Conservation (phyloP, 1,284 basidiomycete species). For the Sphaerobolus stellatus region DNA sequence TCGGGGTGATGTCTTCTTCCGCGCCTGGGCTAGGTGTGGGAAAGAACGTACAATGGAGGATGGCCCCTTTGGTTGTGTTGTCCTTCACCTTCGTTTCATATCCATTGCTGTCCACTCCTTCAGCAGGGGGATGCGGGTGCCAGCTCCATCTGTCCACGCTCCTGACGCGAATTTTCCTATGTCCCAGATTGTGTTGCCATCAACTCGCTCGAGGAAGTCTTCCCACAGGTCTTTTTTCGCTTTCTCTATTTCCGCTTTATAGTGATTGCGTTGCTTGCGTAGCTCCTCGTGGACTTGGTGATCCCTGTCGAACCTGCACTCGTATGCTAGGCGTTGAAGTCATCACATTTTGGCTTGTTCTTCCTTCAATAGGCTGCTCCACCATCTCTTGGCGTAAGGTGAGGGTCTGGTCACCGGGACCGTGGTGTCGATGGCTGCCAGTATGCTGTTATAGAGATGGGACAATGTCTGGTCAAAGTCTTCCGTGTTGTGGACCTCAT, state of each 20-base stretch:
- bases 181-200: neutral
- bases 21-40: no score
- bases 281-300: neutral
- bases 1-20: neutral
- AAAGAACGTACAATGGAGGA: neutral
- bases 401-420: neutral
- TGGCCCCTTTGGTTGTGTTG: neutral
- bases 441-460: neutral
- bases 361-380: neutral
- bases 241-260: neutral
- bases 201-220: neutral
- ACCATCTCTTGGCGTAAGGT: neutral
- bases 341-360: neutral
- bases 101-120: neutral
- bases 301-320: neutral
- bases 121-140: neutral
- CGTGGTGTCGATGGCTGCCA: neutral
- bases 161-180: neutral
- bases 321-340: neutral
- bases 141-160: neutral
- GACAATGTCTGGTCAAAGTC: neutral
- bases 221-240: neutral
- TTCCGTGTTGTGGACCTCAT: neutral
- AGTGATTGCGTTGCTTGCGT: neutral
- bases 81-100: neutral